A percentile compares a stretch with the other conserved stretches of the same genome.
Evolutionary conservation across 306 rosid genomes (phyloP).

Genomic region (Quercus rubra): DNA sequence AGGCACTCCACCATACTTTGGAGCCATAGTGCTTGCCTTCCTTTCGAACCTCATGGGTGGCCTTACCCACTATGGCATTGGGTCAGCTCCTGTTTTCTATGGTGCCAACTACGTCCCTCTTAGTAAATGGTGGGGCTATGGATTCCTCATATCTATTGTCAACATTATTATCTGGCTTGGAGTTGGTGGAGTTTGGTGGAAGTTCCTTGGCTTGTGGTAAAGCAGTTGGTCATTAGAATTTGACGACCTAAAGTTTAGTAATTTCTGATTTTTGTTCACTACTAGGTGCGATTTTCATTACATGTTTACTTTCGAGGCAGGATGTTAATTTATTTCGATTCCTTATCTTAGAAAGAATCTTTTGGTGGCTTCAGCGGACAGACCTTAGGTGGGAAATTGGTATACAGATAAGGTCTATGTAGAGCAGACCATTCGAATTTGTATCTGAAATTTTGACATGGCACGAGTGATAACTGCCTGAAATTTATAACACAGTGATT

Average conservation of each 20-base stretch:
- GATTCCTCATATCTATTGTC: constrained; percentile 73
- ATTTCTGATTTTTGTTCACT: constrained; percentile 23
- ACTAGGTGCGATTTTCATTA: constrained; percentile 20
- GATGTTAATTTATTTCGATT: constrained; percentile 28
- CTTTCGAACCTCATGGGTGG: constrained; percentile 99
- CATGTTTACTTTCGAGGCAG: constrained; percentile 36
- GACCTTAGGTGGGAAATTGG: constrained; percentile 20
- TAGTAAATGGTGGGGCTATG: constrained; percentile 96
- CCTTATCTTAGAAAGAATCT: constrained; percentile 42
- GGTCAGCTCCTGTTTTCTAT: constrained; percentile 93
- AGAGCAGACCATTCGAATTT: constrained; percentile 30
- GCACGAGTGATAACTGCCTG: constrained; percentile 15
- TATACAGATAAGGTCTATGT: constrained; percentile 24
- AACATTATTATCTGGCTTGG: constrained; percentile 96
- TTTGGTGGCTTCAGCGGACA: constrained; percentile 36
- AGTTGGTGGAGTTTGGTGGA: constrained; percentile 92
- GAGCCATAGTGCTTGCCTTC: constrained; percentile 86
- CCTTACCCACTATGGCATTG: constrained; percentile 96
- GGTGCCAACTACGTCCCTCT: constrained; percentile 98
- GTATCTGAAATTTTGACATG: constrained; percentile 35
- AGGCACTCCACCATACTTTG: constrained; percentile 91
- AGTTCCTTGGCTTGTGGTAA: constrained; percentile 86
- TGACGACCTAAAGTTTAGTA: constrained; percentile 15
- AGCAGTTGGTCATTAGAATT: constrained; percentile 22
- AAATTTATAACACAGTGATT: constrained; percentile 23